phyloP scores from a whole-genome alignment of 202 grass and related monocot genomes.

The Dendrocalamus latiflorus region DNA sequence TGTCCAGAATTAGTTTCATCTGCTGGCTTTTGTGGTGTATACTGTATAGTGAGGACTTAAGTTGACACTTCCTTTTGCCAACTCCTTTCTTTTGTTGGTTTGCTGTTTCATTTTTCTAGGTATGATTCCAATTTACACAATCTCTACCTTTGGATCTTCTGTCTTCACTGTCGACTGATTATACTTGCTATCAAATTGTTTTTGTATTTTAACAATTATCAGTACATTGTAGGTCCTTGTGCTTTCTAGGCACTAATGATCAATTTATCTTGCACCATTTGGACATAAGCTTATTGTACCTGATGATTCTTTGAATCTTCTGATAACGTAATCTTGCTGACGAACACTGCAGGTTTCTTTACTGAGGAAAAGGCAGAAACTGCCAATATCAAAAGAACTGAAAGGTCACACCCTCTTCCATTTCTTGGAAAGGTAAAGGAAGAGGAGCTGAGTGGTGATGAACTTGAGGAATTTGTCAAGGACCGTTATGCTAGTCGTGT shows the following conservation, averaged over 20 bases:
- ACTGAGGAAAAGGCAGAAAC: conserved; percentile 27
- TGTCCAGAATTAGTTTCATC: background rate
- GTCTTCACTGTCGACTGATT: background rate
- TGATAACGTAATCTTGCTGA: background rate
- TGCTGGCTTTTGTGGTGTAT: background rate
- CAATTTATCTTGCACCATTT: conserved; percentile 1
- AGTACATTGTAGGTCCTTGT: background rate
- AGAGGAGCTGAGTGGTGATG: conserved; percentile 87
- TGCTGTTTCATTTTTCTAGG: background rate
- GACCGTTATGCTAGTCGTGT: conserved; percentile 51
- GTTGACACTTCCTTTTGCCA: background rate
- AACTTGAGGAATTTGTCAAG: conserved; percentile 77
- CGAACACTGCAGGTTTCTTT: conserved; percentile 32
- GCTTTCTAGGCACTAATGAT: background rate
- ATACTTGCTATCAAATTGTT: background rate
- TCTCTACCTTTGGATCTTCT: background rate
- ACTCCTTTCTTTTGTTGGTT: background rate
- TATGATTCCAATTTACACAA: background rate
- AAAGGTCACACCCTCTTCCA: conserved; percentile 67
- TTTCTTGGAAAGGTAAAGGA: conserved; percentile 69
- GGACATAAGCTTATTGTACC: background rate
- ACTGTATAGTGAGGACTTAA: background rate
- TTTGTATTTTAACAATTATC: background rate
- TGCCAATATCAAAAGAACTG: conserved; percentile 36
- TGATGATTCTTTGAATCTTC: background rate